phyloP scores from a whole-genome alignment of 1,139 yeast species.

The Pichia sp. region DNA sequence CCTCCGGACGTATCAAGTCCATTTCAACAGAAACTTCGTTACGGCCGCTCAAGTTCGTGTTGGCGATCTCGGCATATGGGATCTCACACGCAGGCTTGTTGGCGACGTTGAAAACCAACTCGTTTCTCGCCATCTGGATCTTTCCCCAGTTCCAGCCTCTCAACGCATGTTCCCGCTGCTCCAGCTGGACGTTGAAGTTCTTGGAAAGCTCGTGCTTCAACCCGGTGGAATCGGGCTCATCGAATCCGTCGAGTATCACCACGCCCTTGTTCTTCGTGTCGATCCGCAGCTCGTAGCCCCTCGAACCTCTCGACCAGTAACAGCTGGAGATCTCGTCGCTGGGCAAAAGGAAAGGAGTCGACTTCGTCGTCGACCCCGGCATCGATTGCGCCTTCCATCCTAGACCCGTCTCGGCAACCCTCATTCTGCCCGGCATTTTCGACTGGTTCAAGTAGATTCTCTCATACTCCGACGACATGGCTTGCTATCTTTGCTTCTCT shows the following conservation, averaged over 20 bases:
- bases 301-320: slow-evolving; percentile 89
- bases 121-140: slow-evolving; percentile 87
- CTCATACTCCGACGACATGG: slow-evolving; percentile 58
- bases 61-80: slow-evolving; percentile 74
- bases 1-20: slow-evolving; percentile 51
- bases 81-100: slow-evolving; percentile 90
- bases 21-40: slow-evolving; percentile 92
- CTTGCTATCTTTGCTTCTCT: neutral
- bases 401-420: slow-evolving; percentile 90
- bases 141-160: slow-evolving; percentile 99
- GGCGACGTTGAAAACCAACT: slow-evolving; percentile 77
- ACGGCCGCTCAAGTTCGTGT: slow-evolving; percentile 89
- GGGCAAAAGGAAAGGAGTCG: slow-evolving; percentile 79
- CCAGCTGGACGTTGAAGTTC: slow-evolving; percentile 67
- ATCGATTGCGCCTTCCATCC: slow-evolving; percentile 86
- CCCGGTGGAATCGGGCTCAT: slow-evolving; percentile 70
- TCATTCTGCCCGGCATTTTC: slow-evolving; percentile 77
- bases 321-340: slow-evolving; percentile 76
- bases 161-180: slow-evolving; percentile 82
- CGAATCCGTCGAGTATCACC: slow-evolving; percentile 87
- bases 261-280: slow-evolving; percentile 88
- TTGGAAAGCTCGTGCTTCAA: slow-evolving; percentile 81
- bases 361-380: slow-evolving; percentile 47
- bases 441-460: slow-evolving; percentile 86
- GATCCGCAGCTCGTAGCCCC: slow-evolving; percentile 85